A percentile compares a stretch with the other conserved stretches of the same genome.
These are phyloP conservation scores for Rhodotorula sp. DNA, from an alignment of 1,284 basidiomycete genomes.

Conservation along the genomic window DNA sequence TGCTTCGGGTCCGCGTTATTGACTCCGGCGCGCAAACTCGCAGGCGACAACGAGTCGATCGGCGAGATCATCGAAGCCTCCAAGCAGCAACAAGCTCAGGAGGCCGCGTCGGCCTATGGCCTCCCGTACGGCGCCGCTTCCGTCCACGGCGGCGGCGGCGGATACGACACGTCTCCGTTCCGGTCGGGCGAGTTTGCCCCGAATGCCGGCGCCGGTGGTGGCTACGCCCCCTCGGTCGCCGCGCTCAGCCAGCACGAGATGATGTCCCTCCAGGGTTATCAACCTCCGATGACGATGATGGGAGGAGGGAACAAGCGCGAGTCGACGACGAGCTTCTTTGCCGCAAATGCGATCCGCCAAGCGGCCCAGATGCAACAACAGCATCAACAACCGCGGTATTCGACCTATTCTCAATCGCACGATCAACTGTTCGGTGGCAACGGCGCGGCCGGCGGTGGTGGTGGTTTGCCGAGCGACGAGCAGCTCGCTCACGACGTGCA, in stretches of 20 bases:
- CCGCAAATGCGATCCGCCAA: conserved; percentile 24
- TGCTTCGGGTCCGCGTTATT: no score
- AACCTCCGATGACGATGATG: not conserved
- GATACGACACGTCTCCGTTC: conserved; percentile 4
- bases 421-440: not conserved
- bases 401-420: conserved; percentile 15
- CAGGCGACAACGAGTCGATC: conserved; percentile 37
- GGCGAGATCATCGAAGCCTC: conserved; percentile 37
- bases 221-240: conserved; percentile 7
- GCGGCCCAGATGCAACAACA: not conserved
- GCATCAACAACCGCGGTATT: not conserved
- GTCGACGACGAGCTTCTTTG: conserved; percentile 30
- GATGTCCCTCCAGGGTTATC: conserved; percentile 3
- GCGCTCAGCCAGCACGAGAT: conserved; percentile 13
- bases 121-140: conserved; percentile 55
- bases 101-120: conserved; percentile 67
- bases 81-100: conserved; percentile 24
- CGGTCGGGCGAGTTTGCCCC: conserved; percentile 54
- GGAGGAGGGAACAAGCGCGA: conserved; percentile 11
- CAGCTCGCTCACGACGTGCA: conserved; percentile 39
- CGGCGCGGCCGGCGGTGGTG: conserved; percentile 2
- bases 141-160: conserved; percentile 53
- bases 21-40: not conserved
- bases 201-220: not conserved
- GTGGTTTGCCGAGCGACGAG: conserved; percentile 33